phyloP scores from a whole-genome alignment of 495 filamentous ascomycete genomes.

The Chaetomium tenue region DNA sequence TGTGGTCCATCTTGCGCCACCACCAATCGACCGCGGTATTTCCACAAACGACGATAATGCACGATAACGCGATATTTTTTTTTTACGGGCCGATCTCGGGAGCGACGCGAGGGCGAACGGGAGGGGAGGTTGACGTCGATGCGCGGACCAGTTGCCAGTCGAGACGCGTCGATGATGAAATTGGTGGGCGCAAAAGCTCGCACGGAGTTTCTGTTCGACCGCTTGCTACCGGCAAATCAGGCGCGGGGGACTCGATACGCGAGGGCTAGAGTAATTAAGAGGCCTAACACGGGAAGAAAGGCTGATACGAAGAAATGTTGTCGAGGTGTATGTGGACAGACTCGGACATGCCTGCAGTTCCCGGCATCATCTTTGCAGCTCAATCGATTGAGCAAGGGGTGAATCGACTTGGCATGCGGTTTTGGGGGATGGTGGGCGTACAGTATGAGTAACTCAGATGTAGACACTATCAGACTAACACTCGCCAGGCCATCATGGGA shows the following conservation, averaged over 20 bases:
- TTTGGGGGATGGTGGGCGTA: not conserved
- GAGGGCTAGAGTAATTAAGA: not conserved
- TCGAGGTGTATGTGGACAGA: constrained; percentile 1
- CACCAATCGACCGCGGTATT: constrained; percentile 9
- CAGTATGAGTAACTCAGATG: not conserved
- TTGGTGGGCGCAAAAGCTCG: not conserved
- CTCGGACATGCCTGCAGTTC: not conserved
- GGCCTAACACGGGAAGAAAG: not conserved
- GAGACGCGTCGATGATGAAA: constrained; percentile 29
- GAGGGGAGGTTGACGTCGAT: constrained; percentile 19
- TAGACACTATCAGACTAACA: not conserved
- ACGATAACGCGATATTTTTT: not conserved
- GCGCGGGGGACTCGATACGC: not conserved
- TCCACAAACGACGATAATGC: not conserved
- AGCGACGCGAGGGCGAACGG: not conserved
- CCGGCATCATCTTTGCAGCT: constrained; percentile 4
- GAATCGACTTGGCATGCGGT: constrained; percentile 6
- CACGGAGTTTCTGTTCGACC: not conserved
- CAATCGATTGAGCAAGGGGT: constrained; percentile 4
- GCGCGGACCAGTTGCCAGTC: constrained; percentile 25
- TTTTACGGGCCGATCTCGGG: constrained; percentile 16
- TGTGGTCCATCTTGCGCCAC: constrained; percentile 57
- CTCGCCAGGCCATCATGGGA: too few species aligned
- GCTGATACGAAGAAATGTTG: not conserved
- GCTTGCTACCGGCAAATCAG: not conserved